Conservation (phyloP, 2,329 filamentous ascomycete species). For the Epichloe baconii region DNA sequence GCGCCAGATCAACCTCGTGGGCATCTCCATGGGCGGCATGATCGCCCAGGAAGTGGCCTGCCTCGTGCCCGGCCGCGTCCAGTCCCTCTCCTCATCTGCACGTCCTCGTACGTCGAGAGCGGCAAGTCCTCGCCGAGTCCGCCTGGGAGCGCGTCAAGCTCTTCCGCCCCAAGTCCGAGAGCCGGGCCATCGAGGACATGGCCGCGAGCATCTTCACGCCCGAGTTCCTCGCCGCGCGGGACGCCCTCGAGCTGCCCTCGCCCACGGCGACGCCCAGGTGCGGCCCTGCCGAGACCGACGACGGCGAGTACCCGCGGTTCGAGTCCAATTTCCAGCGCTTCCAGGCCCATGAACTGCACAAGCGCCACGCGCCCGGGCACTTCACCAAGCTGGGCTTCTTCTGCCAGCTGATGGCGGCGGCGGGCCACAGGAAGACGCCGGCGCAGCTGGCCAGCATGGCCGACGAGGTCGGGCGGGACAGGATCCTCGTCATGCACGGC, state of each 20-base stretch:
- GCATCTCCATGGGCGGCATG: constrained; percentile 83
- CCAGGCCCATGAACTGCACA: constrained; percentile 64
- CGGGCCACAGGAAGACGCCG: constrained; percentile 63
- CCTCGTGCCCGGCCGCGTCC: constrained; percentile 37
- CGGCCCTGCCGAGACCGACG: constrained; percentile 16
- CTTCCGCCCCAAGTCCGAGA: constrained; percentile 57
- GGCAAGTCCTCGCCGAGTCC: constrained; percentile 49
- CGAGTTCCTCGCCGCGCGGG: constrained; percentile 45
- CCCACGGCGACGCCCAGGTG: constrained; percentile 26
- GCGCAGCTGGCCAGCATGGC: constrained; percentile 52
- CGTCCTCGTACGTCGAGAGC: constrained; percentile 47
- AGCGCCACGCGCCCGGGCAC: constrained; percentile 44
- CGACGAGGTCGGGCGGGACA: constrained; percentile 54
- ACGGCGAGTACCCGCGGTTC: constrained; percentile 40
- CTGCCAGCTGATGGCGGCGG: constrained; percentile 64
- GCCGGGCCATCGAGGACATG: constrained; percentile 50
- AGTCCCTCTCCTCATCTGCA: constrained; percentile 48
- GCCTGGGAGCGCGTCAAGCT: constrained; percentile 41
- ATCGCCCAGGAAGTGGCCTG: constrained; percentile 69
- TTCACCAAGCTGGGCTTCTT: constrained; percentile 60
- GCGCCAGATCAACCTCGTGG: constrained; percentile 51
- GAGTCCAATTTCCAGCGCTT: constrained; percentile 71
- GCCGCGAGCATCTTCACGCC: constrained; percentile 53
- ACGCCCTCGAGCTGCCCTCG: constrained; percentile 43
- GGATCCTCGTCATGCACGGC: constrained; percentile 70